A percentile compares a stretch with the other conserved stretches of the same genome.
phyloP scores from a whole-genome alignment of 2,329 filamentous ascomycete genomes.

The Epichloe hybrida region DNA sequence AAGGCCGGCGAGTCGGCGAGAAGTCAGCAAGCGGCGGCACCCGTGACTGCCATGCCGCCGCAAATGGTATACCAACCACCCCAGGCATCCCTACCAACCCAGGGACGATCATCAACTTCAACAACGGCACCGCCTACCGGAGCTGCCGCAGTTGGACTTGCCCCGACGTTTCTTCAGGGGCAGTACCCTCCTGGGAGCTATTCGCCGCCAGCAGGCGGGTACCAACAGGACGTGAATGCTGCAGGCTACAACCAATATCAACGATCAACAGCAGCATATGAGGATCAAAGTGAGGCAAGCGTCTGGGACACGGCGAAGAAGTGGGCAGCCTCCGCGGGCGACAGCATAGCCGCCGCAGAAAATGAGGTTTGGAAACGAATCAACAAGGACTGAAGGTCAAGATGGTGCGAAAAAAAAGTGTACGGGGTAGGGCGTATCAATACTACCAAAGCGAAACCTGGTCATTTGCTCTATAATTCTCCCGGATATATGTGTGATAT shows the following conservation, averaged over 20 bases:
- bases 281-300: conserved; percentile 23
- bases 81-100: conserved; percentile 24
- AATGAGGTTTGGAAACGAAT: conserved; percentile 49
- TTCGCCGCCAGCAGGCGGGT: conserved; percentile 36
- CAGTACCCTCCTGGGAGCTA: conserved; percentile 17
- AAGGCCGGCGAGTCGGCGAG: conserved; percentile 32
- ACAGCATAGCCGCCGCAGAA: conserved; percentile 44
- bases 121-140: conserved; percentile 14
- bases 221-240: conserved; percentile 41
- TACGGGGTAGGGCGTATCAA: not conserved
- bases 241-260: conserved; percentile 37
- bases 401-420: not conserved
- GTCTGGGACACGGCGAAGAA: conserved; percentile 45
- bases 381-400: conserved; percentile 34
- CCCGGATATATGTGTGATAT: not conserved
- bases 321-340: conserved; percentile 42
- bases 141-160: conserved; percentile 1
- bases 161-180: conserved; percentile 14
- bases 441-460: conserved; percentile 1
- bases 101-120: conserved; percentile 31
- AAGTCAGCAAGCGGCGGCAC: conserved; percentile 18
- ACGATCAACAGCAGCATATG: conserved; percentile 22
- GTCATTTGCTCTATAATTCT: not conserved
- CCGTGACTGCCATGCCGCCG: conserved; percentile 24
- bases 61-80: conserved; percentile 39